These are phyloP conservation scores for Termitomyces sp. DNA, from an alignment of 768 basidiomycete species.

Conservation along the genomic window DNA sequence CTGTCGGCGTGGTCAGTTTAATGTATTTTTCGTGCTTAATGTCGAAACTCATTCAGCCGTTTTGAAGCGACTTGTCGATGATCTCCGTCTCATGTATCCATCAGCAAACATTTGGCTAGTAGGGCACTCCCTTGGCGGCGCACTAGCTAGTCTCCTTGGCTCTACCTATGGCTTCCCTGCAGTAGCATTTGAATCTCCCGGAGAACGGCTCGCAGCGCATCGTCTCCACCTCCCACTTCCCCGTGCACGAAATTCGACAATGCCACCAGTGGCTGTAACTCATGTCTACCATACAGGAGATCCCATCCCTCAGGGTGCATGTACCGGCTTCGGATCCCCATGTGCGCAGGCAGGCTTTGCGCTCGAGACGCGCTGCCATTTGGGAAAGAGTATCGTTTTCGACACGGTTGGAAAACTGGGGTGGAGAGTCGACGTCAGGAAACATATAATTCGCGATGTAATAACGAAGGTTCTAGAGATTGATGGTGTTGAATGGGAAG, in stretches of 20 bases:
- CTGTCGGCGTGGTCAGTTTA: slow-evolving; percentile 71
- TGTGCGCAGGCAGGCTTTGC: slow-evolving; percentile 89
- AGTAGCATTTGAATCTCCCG: slow-evolving; percentile 87
- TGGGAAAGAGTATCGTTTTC: slow-evolving; percentile 84
- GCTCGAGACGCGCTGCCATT: slow-evolving; percentile 82
- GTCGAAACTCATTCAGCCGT: not conserved
- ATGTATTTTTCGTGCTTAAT: not conserved
- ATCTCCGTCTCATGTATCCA: slow-evolving; percentile 82
- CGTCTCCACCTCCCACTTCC: slow-evolving; percentile 89
- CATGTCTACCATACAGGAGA: slow-evolving; percentile 93
- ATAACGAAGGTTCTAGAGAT: slow-evolving; percentile 58
- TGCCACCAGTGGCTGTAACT: slow-evolving; percentile 45
- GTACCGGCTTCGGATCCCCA: slow-evolving; percentile 68
- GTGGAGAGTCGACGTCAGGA: slow-evolving; percentile 81
- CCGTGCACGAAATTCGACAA: slow-evolving; percentile 23
- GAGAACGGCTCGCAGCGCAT: slow-evolving; percentile 66
- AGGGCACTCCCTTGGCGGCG: slow-evolving; percentile 89
- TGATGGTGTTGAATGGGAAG: slow-evolving; percentile 50
- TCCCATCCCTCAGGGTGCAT: slow-evolving; percentile 85
- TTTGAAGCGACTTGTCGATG: slow-evolving; percentile 78
- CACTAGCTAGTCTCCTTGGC: slow-evolving; percentile 84
- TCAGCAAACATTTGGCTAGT: slow-evolving; percentile 83
- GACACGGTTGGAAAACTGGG: slow-evolving; percentile 80
- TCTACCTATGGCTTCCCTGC: slow-evolving; percentile 89
- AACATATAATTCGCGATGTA: slow-evolving; percentile 68